phyloP scores from a whole-genome alignment of 805 yeast species.

The Cyberlindnera americana region DNA sequence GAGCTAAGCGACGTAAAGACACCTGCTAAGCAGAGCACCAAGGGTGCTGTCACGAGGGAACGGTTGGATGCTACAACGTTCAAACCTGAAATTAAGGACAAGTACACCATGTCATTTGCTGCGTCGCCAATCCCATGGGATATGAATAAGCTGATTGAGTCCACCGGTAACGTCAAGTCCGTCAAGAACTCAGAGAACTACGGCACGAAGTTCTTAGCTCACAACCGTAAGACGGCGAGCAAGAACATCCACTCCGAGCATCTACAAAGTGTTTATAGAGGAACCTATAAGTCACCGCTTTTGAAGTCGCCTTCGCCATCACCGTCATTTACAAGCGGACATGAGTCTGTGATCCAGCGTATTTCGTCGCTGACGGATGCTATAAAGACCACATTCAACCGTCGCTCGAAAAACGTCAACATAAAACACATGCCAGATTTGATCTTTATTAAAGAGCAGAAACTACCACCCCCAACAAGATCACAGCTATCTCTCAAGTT shows the following conservation, averaged over 20 bases:
- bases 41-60: constrained; percentile 9
- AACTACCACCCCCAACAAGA: constrained; percentile 19
- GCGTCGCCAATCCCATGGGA: constrained; percentile 26
- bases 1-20: constrained; percentile 2
- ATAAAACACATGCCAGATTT: constrained; percentile 10
- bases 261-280: constrained; percentile 32
- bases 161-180: not conserved
- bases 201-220: constrained; percentile 33
- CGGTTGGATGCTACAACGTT: constrained; percentile 11
- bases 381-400: constrained; percentile 3
- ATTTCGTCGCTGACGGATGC: constrained; percentile 8
- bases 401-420: constrained; percentile 2
- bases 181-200: constrained; percentile 25
- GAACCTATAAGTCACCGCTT: constrained; percentile 34
- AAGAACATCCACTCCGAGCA: constrained; percentile 21
- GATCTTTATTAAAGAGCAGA: constrained; percentile 19
- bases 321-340: constrained; percentile 9
- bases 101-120: constrained; percentile 18
- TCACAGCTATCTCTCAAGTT: constrained; percentile 22
- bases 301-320: constrained; percentile 26
- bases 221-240: not conserved
- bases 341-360: constrained; percentile 7
- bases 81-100: constrained; percentile 14
- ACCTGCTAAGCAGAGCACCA: constrained; percentile 15
- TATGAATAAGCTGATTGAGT: constrained; percentile 5